Percentiles rank a stretch among this genome's conserved stretches.
These are phyloP conservation scores for Phytophthora sp. DNA, from an alignment of 352 stramenopile genomes.

Conservation along the genomic window DNA sequence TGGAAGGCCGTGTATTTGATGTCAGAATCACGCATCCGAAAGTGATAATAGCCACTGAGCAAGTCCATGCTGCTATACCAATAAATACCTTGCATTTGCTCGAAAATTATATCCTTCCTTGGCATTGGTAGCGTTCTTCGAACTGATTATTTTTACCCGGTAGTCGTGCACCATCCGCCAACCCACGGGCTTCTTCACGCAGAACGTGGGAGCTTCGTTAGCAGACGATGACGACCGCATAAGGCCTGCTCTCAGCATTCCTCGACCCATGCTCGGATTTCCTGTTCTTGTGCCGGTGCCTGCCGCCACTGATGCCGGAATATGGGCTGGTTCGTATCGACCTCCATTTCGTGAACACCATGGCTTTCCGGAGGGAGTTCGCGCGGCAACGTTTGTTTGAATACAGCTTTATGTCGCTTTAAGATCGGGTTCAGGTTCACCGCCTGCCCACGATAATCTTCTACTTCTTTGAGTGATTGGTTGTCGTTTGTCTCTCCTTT, in stretches of 20 bases:
- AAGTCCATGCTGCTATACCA: constrained; percentile 31
- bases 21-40: constrained; percentile 31
- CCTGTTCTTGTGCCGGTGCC: constrained; percentile 16
- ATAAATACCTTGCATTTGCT: constrained; percentile 20
- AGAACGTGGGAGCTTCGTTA: constrained; percentile 6
- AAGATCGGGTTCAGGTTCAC: background rate
- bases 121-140: constrained; percentile 19
- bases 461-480: background rate
- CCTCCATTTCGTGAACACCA: background rate
- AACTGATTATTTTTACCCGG: constrained; percentile 14
- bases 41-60: constrained; percentile 31
- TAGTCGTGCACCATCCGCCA: constrained; percentile 39
- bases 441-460: background rate
- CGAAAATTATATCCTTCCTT: constrained; percentile 29
- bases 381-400: background rate
- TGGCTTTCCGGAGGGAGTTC: background rate
- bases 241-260: constrained; percentile 6
- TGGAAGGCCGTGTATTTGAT: constrained; percentile 13
- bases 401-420: background rate
- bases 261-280: constrained; percentile 7
- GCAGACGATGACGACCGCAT: constrained; percentile 25
- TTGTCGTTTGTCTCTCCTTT: no score
- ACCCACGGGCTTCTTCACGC: constrained; percentile 32
- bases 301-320: background rate
- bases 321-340: background rate